phyloP scores from a whole-genome alignment of 768 basidiomycete species.

The Tylopilus balloui region DNA sequence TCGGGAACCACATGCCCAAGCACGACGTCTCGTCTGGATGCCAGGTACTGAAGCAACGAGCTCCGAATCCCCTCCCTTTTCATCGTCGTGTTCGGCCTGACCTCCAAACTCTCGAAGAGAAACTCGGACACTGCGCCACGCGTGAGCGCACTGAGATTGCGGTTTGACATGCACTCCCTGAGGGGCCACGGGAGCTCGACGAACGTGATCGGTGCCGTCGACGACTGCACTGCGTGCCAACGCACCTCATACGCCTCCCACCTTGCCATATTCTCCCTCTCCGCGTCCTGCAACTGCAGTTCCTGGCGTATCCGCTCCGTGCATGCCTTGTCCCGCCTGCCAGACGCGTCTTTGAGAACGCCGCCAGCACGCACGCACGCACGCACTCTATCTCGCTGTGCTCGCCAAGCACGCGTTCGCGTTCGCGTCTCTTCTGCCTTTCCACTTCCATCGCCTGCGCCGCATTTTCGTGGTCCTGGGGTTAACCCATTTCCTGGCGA shows the following conservation, averaged over 20 bases:
- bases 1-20: conserved; percentile 40
- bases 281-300: conserved; percentile 41
- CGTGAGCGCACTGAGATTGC: conserved; percentile 34
- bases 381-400: conserved; percentile 58
- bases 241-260: conserved; percentile 54
- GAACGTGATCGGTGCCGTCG: conserved; percentile 36
- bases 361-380: conserved; percentile 54
- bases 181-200: conserved; percentile 64
- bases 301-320: conserved; percentile 48
- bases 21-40: conserved; percentile 64
- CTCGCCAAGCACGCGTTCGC: conserved; percentile 41
- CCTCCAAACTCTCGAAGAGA: conserved; percentile 42
- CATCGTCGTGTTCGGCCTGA: conserved; percentile 39
- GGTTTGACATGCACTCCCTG: conserved; percentile 5
- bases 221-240: conserved; percentile 43
- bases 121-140: conserved; percentile 44
- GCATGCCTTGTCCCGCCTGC: conserved; percentile 46
- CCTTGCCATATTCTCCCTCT: conserved; percentile 33
- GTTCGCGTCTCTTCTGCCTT: conserved; percentile 20
- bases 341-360: conserved; percentile 45
- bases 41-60: conserved; percentile 61
- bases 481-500: not conserved
- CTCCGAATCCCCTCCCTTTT: conserved; percentile 52
- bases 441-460: conserved; percentile 12
- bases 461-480: not conserved